Base-by-base conservation (phyloP, 2,329 filamentous ascomycete species). In the Talaromyces funiculosus region DNA sequence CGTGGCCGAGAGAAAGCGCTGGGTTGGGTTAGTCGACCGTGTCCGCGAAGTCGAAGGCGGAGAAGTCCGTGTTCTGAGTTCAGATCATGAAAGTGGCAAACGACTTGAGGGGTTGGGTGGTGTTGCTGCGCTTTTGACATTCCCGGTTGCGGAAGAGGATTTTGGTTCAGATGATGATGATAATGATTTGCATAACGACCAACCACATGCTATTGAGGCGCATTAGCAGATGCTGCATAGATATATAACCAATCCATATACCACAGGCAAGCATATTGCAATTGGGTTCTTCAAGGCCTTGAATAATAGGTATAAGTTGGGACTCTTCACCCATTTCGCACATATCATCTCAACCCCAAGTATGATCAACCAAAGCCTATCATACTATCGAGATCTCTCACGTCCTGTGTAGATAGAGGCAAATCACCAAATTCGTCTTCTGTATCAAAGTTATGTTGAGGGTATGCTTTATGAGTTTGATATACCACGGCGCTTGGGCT, bases 1-100 rank as follows among this genome's bases (percentile, higher is more conserved):
- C 61, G 82, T 97, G 5, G 82, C 80, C 0, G 87, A 86, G 61
- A 82, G 94, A 66, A 90, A 87, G 71, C 84, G 86, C 64, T 97
- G 92, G 81, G 93, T 97, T 0, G 79, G 79, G 8, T 80, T 97
- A 49, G 92, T 97, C 3, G 93, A 97, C 72, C 87, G 87, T 64
- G 93, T 97, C n/a, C 86, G 87, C 65, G 86, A 86, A 57, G 77
- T 80, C 3, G 87, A 91, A 64, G 94, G 93, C 4, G 94, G 93
- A 1, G 92, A 97, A 65, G 90, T 91, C 0, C 82, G 90, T 58
- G 85, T 97, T n/a, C 77, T 97, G 29, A 97, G 93, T 73, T 92
- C 90, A 68, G 89, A 95, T 69, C 93, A 97, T 73, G 93, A 97
- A 78, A 97, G 92, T 72, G 94, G 94, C 0, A 88, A 89, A 77